Percentiles rank a stretch among this genome's conserved stretches.
Conservation (phyloP, 116 monocot genomes). For the Phalaenopsis hybrid region DNA sequence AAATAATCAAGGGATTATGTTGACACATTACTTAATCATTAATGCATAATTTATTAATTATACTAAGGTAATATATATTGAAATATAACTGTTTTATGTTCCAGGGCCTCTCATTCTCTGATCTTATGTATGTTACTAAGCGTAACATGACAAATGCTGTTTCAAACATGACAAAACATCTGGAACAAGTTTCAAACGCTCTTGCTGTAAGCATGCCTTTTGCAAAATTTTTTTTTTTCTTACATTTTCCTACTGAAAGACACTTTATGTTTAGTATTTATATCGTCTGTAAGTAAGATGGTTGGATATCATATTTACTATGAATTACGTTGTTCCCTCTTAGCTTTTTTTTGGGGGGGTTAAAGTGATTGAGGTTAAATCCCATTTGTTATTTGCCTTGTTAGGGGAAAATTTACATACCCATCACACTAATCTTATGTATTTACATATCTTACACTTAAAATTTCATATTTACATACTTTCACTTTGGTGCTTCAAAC, state of each 20-base stretch:
- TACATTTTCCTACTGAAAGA: neutral
- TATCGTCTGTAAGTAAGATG: neutral
- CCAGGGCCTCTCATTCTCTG: conserved; percentile 72
- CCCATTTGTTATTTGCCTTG: neutral
- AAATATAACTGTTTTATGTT: neutral
- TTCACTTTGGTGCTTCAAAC: too few relatives aligned
- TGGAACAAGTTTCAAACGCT: conserved; percentile 79
- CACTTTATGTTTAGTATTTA: neutral
- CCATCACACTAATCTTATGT: too few relatives aligned
- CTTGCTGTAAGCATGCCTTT: conserved; percentile 61
- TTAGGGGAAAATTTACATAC: neutral
- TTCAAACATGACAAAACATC: conserved; percentile 82
- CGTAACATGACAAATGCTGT: conserved; percentile 88
- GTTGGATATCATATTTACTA: neutral
- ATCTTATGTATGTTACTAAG: conserved; percentile 97
- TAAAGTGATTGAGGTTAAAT: conserved; percentile 1
- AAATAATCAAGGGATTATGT: too few relatives aligned
- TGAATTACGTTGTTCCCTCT: neutral
- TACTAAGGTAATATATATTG: too few relatives aligned
- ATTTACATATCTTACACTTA: too few relatives aligned
- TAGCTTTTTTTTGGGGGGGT: neutral
- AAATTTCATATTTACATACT: too few relatives aligned
- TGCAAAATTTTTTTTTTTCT: neutral
- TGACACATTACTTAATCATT: too few relatives aligned
- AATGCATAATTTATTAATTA: too few relatives aligned